Base-by-base conservation (phyloP, 2,329 filamentous ascomycete genomes). In the Nemania abortiva region DNA sequence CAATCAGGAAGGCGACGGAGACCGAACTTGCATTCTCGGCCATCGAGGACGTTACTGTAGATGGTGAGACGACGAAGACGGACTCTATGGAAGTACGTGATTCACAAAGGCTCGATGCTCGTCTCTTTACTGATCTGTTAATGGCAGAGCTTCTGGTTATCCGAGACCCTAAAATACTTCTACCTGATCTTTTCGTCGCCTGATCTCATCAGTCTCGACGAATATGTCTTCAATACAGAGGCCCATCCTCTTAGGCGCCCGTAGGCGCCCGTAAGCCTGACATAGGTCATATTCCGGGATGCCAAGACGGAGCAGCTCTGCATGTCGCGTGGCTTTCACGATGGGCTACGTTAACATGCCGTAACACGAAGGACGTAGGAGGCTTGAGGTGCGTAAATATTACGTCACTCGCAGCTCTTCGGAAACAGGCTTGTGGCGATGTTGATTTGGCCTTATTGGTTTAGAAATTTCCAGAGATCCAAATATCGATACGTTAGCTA, bases 121-220 rank as follows among this genome's bases (percentile, higher is more conserved):
- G 20, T 39, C 29, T 20, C 20, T 54, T 34, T 49, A 39, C 55
- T 55, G 13, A 56, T 27, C 9, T 56, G 2, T 50, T 52, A 18
- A 24, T 4, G 34, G 78, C 87, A 90, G 77, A 88, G 84, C 64
- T 90, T 90, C 74, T 91, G 88, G 87, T 81, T 89, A 72, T 87
- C 86, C 1, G 89, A 90, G 80, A 91, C 88, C n/a, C 75, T 91
- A 65, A 91, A 91, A 60, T 76, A 74, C 63, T 72, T 74, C 37
- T 75, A 75, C 39, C 56, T 76, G 1, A 57, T 72, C 11, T 91
- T 90, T 70, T 86, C 84, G 55, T 85, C 89, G 42, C 84, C 86
- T 1, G 81, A 83, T 20, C 71, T 86, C 45, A 80, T 89, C 34
- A 89, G 84, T 76, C 77, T 91, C 74, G 88, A 91, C 77, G 84